These are phyloP conservation scores for Poterioochromonas sp. DNA, from an alignment of 352 stramenopile genomes.

Conservation along the genomic window DNA sequence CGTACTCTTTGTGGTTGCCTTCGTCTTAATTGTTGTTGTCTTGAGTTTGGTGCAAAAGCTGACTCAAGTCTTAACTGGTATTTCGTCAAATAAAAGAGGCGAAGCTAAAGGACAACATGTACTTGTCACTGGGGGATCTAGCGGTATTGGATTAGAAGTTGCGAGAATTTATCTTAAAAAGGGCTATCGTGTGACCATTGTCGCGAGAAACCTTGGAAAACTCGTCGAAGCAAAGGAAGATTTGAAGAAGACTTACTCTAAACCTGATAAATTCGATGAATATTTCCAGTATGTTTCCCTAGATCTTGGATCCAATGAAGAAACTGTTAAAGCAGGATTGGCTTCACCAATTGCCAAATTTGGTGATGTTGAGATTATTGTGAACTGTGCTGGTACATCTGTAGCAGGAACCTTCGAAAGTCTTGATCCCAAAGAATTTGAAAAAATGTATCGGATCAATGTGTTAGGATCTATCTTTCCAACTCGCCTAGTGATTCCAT, in stretches of 20 bases:
- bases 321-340: not conserved
- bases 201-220: slow-evolving; percentile 33
- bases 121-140: slow-evolving; percentile 44
- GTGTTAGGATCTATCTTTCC: slow-evolving; percentile 54
- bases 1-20: no score
- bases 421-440: slow-evolving; percentile 47
- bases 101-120: no score
- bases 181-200: slow-evolving; percentile 44
- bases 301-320: not conserved
- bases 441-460: slow-evolving; percentile 53
- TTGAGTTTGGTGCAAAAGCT: no score
- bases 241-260: not conserved
- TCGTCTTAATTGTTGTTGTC: no score
- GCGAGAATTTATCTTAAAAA: slow-evolving; percentile 37
- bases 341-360: not conserved
- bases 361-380: not conserved
- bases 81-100: no score
- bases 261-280: not conserved
- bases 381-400: slow-evolving; percentile 45
- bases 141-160: slow-evolving; percentile 46
- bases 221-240: slow-evolving; percentile 2
- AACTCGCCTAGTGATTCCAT: slow-evolving; percentile 55
- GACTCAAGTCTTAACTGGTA: no score
- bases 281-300: not conserved
- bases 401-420: slow-evolving; percentile 50